Conservation (phyloP, 768 basidiomycete genomes). For the Tylopilus felleus region DNA sequence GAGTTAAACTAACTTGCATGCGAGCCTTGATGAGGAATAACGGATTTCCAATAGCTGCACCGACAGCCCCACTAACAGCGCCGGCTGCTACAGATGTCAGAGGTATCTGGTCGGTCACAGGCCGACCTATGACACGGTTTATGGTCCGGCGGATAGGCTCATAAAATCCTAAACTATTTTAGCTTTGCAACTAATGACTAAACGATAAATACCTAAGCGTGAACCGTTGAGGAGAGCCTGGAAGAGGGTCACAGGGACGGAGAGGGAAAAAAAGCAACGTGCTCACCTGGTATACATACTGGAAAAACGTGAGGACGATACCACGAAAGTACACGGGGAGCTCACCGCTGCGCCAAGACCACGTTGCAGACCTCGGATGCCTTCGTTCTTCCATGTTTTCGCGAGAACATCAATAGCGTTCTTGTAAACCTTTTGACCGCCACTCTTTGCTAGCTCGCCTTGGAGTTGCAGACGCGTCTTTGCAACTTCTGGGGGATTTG, state of each 20-base stretch:
- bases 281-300: conserved; percentile 91
- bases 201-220: conserved; percentile 60
- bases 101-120: conserved; percentile 62
- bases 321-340: background rate
- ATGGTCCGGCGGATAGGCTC: conserved; percentile 79
- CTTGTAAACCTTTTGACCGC: conserved; percentile 75
- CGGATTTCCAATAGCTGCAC: conserved; percentile 83
- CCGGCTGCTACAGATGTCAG: conserved; percentile 83
- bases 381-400: conserved; percentile 90
- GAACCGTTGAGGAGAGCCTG: conserved; percentile 92
- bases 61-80: conserved; percentile 85
- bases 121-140: conserved; percentile 66
- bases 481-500: conserved; percentile 71
- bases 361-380: conserved; percentile 87
- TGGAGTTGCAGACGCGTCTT: conserved; percentile 97
- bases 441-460: conserved; percentile 83
- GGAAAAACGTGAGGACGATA: conserved; percentile 9
- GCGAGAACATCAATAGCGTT: conserved; percentile 82
- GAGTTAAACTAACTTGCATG: conserved; percentile 67
- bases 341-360: conserved; percentile 87
- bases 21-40: conserved; percentile 95
- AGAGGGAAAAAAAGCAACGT: background rate
- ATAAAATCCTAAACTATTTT: conserved; percentile 73
- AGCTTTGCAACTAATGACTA: conserved; percentile 6
- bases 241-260: conserved; percentile 6